Evolutionary conservation across 768 basidiomycete genomes (phyloP), one percentile per base, ranked within the genome.

Genomic region (Naematelia encephala): DNA sequence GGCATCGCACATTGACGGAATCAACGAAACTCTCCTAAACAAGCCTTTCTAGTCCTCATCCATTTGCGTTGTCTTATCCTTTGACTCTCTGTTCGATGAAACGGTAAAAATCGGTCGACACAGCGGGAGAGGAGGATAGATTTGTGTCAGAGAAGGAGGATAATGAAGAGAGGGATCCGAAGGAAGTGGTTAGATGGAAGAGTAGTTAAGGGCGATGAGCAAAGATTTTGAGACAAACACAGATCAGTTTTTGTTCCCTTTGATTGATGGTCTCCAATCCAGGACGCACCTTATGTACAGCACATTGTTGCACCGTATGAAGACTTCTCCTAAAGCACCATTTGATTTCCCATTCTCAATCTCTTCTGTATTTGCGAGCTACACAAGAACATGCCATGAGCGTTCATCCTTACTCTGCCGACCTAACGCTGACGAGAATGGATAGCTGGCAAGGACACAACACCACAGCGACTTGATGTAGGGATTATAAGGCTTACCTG

Each of bases 361-460:
- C 77, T 99, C 96, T 78, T 98, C 96, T 2, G 96, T 93, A 78
- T 98, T 98, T n/a, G 93, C 94, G 53, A 99, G 82, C 94, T 99
- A 51, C 16, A 29, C 8, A 49, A 21, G 23, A 14, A 8, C n/a
- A n/a, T n/a, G n/a, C n/a, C n/a, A n/a, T n/a, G n/a, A n/a, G n/a
- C n/a, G n/a, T n/a, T n/a, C n/a, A n/a, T n/a, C n/a, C n/a, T n/a
- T n/a, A n/a, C n/a, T n/a, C n/a, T n/a, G n/a, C n/a, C n/a, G n/a
- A n/a, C n/a, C n/a, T n/a, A n/a, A n/a, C n/a, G n/a, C n/a, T n/a
- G n/a, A n/a, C n/a, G n/a, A n/a, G n/a, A n/a, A n/a, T n/a, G n/a
- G n/a, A n/a, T n/a, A n/a, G n/a, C n/a, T n/a, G n/a, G n/a, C n/a
- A n/a, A n/a, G n/a, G n/a, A n/a, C n/a, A n/a, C n/a, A n/a, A n/a